Base-by-base conservation (phyloP, 2,329 filamentous ascomycete species). In the Alternaria conjuncta region DNA sequence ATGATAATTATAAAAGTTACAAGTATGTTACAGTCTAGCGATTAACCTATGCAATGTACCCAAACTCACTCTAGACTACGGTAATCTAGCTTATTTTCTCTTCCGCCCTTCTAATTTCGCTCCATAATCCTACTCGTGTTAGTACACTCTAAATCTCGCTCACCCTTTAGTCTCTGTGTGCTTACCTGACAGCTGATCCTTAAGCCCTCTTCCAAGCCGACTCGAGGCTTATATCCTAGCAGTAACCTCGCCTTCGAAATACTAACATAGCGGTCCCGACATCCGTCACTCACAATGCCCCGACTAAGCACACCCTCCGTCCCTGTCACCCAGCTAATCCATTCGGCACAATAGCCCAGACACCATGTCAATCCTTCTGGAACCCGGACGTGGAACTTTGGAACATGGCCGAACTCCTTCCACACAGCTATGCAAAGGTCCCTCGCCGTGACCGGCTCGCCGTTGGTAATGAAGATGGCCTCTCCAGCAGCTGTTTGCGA, bases 391-490 rank as follows among this genome's bases (percentile, higher is more conserved):
- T 85, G 73, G 55, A 81, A 86, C 0, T 72, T 71, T 6, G 87
- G 87, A 25, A 84, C 80, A 69, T 87, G 85, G 0, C 82, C 86
- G 69, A 88, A 88, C 28, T 83, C 76, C 9, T 83, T 85, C 93
- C 93, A 98, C 50, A 97, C 86, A 43, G 89, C 88, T 44, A 92
- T 87, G 63, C 92, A 88, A 77, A 96, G 92, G 80, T 97, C 93
- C 89, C 96, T 96, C 81, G 97, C 96, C 79, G 95, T 95, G 20
- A 96, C 85, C 6, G 95, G 95, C 71, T 89, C 85, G 80, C 94
- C 92, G 79, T 98, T 98, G 61, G 93, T 96, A 75, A 98, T 88
- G 82, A 97, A 89, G 83, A 98, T 95, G 55, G 90, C 90, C 79
- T 97, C 90, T 63, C 95, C 96, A 0, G 85, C 84, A 20, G 87